A percentile compares a stretch with the other conserved stretches of the same genome.
Conservation (phyloP, 75 land plant genomes). For the Pinus albicaulis region DNA sequence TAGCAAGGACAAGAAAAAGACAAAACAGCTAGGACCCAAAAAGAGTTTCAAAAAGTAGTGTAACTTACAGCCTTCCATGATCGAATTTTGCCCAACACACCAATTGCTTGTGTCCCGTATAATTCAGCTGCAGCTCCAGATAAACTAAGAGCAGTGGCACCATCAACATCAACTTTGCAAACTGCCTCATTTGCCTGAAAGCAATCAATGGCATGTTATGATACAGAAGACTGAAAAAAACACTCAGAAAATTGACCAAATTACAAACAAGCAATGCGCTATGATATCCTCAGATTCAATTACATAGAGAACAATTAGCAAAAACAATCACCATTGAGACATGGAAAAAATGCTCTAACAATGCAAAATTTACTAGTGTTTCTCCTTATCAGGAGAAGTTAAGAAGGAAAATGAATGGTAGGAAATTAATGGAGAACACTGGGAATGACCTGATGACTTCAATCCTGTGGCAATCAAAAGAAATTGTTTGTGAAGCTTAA, state of each 20-base stretch:
- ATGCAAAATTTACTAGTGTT: too few species aligned
- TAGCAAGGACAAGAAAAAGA: neutral
- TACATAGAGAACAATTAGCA: neutral
- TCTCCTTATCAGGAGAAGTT: too few species aligned
- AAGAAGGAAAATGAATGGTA: too few species aligned
- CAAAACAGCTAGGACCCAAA: neutral
- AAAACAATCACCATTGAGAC: neutral
- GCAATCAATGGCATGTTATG: neutral
- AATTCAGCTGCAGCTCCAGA: conserved; percentile 43
- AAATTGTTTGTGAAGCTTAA: too few species aligned
- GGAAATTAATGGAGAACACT: too few species aligned
- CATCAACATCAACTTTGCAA: conserved; percentile 70
- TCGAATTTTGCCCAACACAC: conserved; percentile 73
- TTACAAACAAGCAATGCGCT: neutral
- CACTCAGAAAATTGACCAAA: too few species aligned
- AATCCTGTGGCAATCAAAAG: too few species aligned
- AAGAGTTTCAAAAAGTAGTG: neutral
- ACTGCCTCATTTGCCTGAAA: conserved; percentile 89
- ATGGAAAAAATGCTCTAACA: too few species aligned
- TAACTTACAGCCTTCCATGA: conserved; percentile 94
- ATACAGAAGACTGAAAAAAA: neutral
- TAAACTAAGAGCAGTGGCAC: conserved; percentile 81
- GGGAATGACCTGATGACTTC: too few species aligned
- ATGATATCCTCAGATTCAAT: neutral
- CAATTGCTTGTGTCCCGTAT: conserved; percentile 76